Base-by-base conservation (phyloP, 2,329 filamentous ascomycete genomes). In the Hirsutella thompsonii region DNA sequence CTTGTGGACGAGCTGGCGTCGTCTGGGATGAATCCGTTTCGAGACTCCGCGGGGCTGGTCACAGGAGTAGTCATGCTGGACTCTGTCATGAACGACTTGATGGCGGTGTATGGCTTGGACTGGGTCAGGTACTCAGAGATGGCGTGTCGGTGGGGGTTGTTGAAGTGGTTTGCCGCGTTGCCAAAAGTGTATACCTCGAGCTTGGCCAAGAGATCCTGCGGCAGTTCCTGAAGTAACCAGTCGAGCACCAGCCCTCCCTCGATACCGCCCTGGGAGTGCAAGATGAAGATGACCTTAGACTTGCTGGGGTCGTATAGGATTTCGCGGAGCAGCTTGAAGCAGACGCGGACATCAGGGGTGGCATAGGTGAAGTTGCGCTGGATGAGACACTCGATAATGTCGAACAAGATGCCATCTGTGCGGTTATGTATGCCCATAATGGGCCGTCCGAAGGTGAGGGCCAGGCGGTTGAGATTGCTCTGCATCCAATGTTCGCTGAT, bases 141-240 rank as follows among this genome's bases (percentile, higher is more conserved):
- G 10, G 63, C 50, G 43, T 72, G 69, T 3, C 70, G 66, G 48
- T 76, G 71, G 0, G 83, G 84, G 47, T 87, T 86, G 57, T 88
- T 88, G 64, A 87, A 89, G 56, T 89, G 83, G 51, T 86, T 86
- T 0, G 84, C 81, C 0, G 83, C 83, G 43, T 76, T 82, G 21
- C 82, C 84, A 55, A 90, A 90, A 0, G 83, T 89, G 57, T 80
- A 81, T 2, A 90, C 73, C 57, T 90, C 83, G 0, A 88, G 68
- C 50, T 86, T 83, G 2, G 67, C 59, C 5, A 87, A 63, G 3
- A 81, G 61, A 46, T 80, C 70, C 43, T 79, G 75, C 0, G 81
- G 74, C 11, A 86, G 60, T 53, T 88, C 83, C 46, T 81, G 76
- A 1, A 88, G 66, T 2, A 90, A 68, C 80, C 83, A 85, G 60